phyloP scores from a whole-genome alignment of 352 stramenopile species.

The Pythium brassicae region DNA sequence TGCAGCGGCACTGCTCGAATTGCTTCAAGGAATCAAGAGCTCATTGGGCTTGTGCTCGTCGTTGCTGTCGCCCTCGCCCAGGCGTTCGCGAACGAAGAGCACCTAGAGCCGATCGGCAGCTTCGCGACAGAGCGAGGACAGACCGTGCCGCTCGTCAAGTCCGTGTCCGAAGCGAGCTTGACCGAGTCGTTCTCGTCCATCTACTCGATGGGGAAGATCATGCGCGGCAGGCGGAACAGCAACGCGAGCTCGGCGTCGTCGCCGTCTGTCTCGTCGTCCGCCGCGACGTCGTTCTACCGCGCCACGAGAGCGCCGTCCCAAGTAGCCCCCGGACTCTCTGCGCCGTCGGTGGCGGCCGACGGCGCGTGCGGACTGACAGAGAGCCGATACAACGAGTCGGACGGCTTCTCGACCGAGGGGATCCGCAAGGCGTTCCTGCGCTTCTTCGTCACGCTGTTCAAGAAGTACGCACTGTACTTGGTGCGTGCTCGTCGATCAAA shows the following conservation, averaged over 20 bases:
- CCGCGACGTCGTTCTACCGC: slow-evolving; percentile 14
- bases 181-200: slow-evolving; percentile 44
- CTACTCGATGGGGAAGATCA: slow-evolving; percentile 72
- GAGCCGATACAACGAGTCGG: slow-evolving; percentile 61
- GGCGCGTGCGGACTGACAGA: slow-evolving; percentile 44
- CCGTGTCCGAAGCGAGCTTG: slow-evolving; percentile 49
- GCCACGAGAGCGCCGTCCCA: slow-evolving; percentile 3
- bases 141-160: slow-evolving; percentile 59
- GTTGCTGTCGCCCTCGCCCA: slow-evolving; percentile 10
- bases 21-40: background rate
- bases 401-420: slow-evolving; percentile 62
- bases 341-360: slow-evolving; percentile 18
- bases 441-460: slow-evolving; percentile 78
- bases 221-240: slow-evolving; percentile 48
- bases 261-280: slow-evolving; percentile 22
- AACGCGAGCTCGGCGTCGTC: slow-evolving; percentile 30
- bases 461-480: slow-evolving; percentile 76
- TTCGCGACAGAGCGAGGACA: slow-evolving; percentile 67
- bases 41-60: background rate
- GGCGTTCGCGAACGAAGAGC: slow-evolving; percentile 78
- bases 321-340: background rate
- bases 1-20: no score
- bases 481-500: slow-evolving; percentile 19
- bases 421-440: slow-evolving; percentile 73
- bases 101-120: slow-evolving; percentile 73